phyloP scores from a whole-genome alignment of 495 filamentous ascomycete species.

The Podospora pseudoanserina region DNA sequence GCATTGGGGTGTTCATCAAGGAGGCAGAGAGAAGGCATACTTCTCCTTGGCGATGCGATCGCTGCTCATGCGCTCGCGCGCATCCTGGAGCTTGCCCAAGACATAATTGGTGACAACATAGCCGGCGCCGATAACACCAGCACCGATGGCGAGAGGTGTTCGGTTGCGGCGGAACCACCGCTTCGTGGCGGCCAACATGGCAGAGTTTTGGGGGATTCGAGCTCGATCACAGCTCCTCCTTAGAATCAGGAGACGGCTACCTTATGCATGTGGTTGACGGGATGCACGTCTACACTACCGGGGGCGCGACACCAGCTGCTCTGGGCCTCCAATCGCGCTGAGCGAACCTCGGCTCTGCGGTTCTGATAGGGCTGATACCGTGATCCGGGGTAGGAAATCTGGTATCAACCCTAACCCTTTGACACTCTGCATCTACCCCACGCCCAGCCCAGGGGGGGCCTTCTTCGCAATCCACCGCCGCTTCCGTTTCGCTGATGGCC shows the following conservation, averaged over 20 bases:
- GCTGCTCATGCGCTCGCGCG: slow-evolving; percentile 89
- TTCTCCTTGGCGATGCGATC: slow-evolving; percentile 95
- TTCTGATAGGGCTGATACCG: slow-evolving; percentile 23
- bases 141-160: slow-evolving; percentile 79
- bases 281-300: not conserved
- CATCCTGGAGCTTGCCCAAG: slow-evolving; percentile 81
- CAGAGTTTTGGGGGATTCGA: slow-evolving; percentile 18
- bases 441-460: not conserved
- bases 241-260: too few species aligned
- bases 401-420: slow-evolving; percentile 14
- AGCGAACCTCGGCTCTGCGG: slow-evolving; percentile 26
- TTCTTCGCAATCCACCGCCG: not conserved
- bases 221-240: not conserved
- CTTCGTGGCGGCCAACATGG: slow-evolving; percentile 78
- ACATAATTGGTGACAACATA: slow-evolving; percentile 94
- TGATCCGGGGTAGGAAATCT: not conserved
- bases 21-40: slow-evolving; percentile 47
- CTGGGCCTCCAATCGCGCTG: slow-evolving; percentile 3
- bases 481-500: not conserved
- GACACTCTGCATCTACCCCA: not conserved
- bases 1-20: not conserved
- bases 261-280: too few species aligned
- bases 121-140: slow-evolving; percentile 80
- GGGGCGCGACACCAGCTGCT: slow-evolving; percentile 5
- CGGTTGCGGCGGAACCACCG: slow-evolving; percentile 91